Conservation (phyloP, 192 early-diverging fungal genomes). For the Lobosporangium transversale region DNA sequence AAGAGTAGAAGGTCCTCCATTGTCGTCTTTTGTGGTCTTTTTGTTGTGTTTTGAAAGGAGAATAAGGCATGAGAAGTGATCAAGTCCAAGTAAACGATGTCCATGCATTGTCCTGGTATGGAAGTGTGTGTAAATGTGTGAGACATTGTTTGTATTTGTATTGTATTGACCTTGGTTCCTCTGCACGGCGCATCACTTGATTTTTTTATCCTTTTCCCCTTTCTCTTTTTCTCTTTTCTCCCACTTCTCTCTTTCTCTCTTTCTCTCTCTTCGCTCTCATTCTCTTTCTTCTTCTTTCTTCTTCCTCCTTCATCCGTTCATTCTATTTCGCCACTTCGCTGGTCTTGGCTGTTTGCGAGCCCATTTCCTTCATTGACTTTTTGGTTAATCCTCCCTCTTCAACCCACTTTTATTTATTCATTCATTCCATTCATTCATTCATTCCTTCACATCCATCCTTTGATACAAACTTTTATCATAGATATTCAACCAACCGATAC, state of each 20-base stretch:
- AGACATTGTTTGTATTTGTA: not conserved
- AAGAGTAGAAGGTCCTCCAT: no score
- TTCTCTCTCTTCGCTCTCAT: no score
- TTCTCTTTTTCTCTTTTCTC: not conserved
- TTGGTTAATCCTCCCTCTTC: not conserved
- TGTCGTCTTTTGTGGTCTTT: no score
- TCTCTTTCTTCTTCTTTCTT: constrained; percentile 16
- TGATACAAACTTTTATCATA: not conserved
- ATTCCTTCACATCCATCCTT: not conserved
- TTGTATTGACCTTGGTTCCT: not conserved
- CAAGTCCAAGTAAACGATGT: no score
- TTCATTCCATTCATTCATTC: not conserved
- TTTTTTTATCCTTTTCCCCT: not conserved
- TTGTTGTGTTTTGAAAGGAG: no score
- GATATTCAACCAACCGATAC: not conserved
- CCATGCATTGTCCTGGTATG: no score
- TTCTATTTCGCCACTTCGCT: not conserved
- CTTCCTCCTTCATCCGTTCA: not conserved
- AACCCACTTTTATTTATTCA: not conserved
- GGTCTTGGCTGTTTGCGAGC: no score
- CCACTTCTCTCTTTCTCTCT: not conserved
- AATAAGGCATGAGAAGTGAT: no score
- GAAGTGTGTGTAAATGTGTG: no score
- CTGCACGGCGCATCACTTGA: not conserved
- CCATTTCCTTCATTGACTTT: no score